A percentile compares a stretch with the other conserved stretches of the same genome.
These are phyloP conservation scores for Ustilago hordei DNA, from an alignment of 1,284 basidiomycete genomes.

Conservation along the genomic window DNA sequence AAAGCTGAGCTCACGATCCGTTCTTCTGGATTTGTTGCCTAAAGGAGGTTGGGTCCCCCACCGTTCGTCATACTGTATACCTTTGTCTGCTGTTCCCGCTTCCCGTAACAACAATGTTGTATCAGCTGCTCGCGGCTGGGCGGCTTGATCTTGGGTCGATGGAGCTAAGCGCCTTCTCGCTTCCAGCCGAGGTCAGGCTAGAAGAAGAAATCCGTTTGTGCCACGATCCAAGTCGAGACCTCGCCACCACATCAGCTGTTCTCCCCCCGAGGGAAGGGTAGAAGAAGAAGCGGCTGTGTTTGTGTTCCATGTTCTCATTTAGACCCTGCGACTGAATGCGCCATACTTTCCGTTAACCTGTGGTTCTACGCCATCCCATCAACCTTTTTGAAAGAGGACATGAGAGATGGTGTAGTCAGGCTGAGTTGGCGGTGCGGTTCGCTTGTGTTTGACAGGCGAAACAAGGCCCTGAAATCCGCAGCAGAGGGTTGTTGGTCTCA, in stretches of 20 bases:
- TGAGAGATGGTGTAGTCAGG: slow-evolving; percentile 1
- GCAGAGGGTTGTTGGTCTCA: slow-evolving; percentile 7
- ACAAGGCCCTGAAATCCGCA: not conserved
- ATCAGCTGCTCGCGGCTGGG: not conserved
- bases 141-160: not conserved
- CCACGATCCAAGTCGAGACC: not conserved
- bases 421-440: not conserved
- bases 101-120: not conserved
- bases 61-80: slow-evolving; percentile 3
- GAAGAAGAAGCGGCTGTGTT: not conserved
- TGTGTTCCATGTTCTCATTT: not conserved
- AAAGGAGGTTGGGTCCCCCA: not conserved
- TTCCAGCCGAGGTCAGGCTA: not conserved
- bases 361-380: not conserved
- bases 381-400: not conserved
- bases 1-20: not conserved
- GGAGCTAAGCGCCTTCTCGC: not conserved
- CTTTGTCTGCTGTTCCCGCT: not conserved
- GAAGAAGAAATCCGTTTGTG: not conserved
- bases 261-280: not conserved
- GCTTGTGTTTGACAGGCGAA: not conserved
- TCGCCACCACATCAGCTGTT: not conserved
- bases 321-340: not conserved
- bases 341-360: not conserved
- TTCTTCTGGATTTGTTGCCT: not conserved